Base-by-base conservation (phyloP, 352 stramenopile species). In the Plasmopara muralis region DNA sequence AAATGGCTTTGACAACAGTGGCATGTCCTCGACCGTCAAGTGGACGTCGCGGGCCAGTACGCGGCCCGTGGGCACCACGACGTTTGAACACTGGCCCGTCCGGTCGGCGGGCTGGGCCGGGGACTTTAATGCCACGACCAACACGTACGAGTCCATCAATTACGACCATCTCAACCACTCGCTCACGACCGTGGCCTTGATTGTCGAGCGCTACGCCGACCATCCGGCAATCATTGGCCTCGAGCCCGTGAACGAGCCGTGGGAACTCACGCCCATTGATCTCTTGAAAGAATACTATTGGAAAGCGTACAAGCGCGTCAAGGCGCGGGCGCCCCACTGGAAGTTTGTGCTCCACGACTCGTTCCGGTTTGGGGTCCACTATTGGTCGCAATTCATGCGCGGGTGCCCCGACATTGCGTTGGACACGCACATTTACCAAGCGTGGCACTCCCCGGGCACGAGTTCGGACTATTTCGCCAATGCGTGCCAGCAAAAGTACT, bases 341-440 rank as follows among this genome's bases (percentile, higher is more conserved):
- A 97, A 97, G 60, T 97, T 97, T 58, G 84, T 98, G 47, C 89
- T 98, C 53, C 92, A 98, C 72, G 94, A 98, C 73, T 97, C 87
- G 43, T 98, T 98, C 72, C 82, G 89, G 42, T 97, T 98, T 48
- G 72, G 69, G 5, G 58, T 86, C 0, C 47, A 83, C 52, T 82
- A 75, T 57, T 89, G 77, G 77, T 74, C 63, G 46, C 47, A 75
- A 16, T 89, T 93, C 62, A 86, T 89, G 68, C 73, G 71, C 41
- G 64, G 68, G 13, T 97, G 91, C 56, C 88, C 90, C 1, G 92
- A 98, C 53, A 93, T 96, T 58, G 91, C 88, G 5, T 64, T 98
- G 12, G 94, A 98, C 66, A 98, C 91, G 33, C 94, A 98, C 71
- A 97, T 98, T 53, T 98, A 98, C 67, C 92, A 98, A 66, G 84